Percentiles rank a stretch among this genome's conserved stretches.
Conservation (phyloP, 169 alveolate genomes). For the Eimeria necatrix region DNA sequence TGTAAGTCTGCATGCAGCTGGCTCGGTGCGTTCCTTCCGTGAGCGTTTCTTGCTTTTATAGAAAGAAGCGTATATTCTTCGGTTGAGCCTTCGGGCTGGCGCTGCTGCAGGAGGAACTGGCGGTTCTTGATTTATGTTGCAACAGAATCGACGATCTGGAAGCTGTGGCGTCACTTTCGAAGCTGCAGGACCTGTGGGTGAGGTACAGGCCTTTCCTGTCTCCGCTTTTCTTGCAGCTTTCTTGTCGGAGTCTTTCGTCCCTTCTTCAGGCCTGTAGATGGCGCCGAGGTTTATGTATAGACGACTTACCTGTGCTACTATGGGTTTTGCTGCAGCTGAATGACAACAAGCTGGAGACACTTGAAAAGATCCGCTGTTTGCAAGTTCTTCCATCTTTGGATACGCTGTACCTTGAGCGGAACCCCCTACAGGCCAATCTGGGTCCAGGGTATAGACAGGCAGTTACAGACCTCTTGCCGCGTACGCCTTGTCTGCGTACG, state of each 20-base stretch:
- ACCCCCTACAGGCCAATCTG: conserved; percentile 83
- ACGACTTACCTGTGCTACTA: background rate
- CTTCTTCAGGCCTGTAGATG: background rate
- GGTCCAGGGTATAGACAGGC: conserved; percentile 86
- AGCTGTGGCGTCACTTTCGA: conserved; percentile 71
- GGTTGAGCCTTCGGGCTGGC: background rate
- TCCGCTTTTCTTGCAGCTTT: too few species aligned
- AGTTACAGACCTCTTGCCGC: conserved; percentile 81
- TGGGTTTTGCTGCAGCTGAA: conserved; percentile 81
- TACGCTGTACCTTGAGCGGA: conserved; percentile 85
- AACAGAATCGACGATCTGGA: conserved; percentile 81
- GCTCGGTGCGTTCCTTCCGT: background rate
- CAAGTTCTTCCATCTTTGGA: conserved; percentile 70
- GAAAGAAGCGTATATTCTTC: background rate
- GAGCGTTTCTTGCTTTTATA: background rate
- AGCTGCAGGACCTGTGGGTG: conserved; percentile 87
- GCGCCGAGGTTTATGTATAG: background rate
- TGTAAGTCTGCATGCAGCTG: background rate
- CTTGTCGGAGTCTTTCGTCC: background rate
- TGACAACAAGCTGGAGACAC: conserved; percentile 81
- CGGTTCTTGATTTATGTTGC: conserved; percentile 83
- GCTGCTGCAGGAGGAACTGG: conserved; percentile 74
- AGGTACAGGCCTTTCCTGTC: background rate
- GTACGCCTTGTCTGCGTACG: conserved; percentile 53
- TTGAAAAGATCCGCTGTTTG: conserved; percentile 78